Evolutionary conservation across 2,329 filamentous ascomycete species (phyloP), one percentile per base, ranked within the genome.

Genomic region (Ceratocystis albifundus): DNA sequence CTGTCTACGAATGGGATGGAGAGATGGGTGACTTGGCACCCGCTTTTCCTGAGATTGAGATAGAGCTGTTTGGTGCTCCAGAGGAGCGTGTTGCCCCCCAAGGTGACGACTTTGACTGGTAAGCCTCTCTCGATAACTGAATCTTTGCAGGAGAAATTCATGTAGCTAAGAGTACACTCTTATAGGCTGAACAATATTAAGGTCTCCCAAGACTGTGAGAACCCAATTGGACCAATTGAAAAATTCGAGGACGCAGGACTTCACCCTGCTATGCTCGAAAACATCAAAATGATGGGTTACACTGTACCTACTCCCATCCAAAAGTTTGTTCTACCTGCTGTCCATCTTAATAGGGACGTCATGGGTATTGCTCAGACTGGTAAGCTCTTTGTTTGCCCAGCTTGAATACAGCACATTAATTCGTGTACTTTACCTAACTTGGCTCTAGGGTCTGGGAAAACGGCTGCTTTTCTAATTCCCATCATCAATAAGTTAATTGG

Each of bases 361-460:
- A 89, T 97, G 70, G 92, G 87, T 2, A 85, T 94, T 71, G 91
- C 94, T 7, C 93, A 97, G 76, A 99, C 94, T 61, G 93, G 93
- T 95, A 79, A 75, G 7, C 63, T 30, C 32, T 57, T 25, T 15
- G 2, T 15, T 15, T 6, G 8, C 5, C 10, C 1, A 15, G 12
- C 61, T 30, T 46, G 10, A 69, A 10, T 70, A 44, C 36, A 48
- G 3, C 36, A 41, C 36, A 12, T 41, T 15, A 4, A 41, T 15
- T 3, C 4, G 15, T 41, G 36, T 41, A 15, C 36, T 41, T 8
- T 61, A 61, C 44, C 46, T 69, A 28, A 30, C 53, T 48, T 10
- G 30, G 12, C n/a, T 69, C 4, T 62, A 96, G 93, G 94, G 22
- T 97, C 93, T 30, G 94, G 94, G 64, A 99, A 99, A 80, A 99